These are phyloP conservation scores for Verticillium alfalfae DNA, from an alignment of 2,329 filamentous ascomycete genomes.

Conservation along the genomic window DNA sequence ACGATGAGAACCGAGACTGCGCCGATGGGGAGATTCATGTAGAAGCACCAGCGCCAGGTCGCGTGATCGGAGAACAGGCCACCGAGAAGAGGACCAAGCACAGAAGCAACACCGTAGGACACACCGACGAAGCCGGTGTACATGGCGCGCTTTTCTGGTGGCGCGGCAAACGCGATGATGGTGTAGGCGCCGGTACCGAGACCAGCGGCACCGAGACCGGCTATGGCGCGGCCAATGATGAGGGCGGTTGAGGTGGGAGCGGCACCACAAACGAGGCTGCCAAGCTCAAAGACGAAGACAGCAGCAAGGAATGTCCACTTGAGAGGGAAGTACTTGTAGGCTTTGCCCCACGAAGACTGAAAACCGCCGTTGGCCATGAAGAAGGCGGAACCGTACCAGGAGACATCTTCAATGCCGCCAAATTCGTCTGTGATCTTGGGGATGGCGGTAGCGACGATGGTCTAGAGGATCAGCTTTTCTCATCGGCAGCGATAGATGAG, in stretches of 20 bases:
- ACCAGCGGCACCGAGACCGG: conserved; percentile 34
- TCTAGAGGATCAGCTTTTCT: conserved; percentile 13
- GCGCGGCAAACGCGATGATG: conserved; percentile 33
- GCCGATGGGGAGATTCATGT: conserved; percentile 33
- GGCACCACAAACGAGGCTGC: conserved; percentile 32
- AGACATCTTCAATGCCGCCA: conserved; percentile 38
- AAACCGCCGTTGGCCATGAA: conserved; percentile 33
- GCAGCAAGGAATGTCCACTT: conserved; percentile 32
- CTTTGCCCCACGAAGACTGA: conserved; percentile 32
- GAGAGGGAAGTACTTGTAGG: conserved; percentile 39
- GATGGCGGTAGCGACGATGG: conserved; percentile 38
- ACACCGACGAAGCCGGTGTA: conserved; percentile 32
- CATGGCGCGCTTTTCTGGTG: conserved; percentile 23
- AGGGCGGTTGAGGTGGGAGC: conserved; percentile 24
- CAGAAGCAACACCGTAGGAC: conserved; percentile 40
- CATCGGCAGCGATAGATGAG: too few species aligned
- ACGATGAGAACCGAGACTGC: conserved; percentile 25
- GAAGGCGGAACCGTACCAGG: conserved; percentile 43
- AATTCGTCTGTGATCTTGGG: conserved; percentile 36
- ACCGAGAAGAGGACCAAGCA: conserved; percentile 26
- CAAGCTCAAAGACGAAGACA: conserved; percentile 35
- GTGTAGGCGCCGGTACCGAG: conserved; percentile 38
- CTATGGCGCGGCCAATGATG: conserved; percentile 27
- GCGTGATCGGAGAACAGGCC: conserved; percentile 28
- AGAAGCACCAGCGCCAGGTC: conserved; percentile 34